Evolutionary conservation across 495 filamentous ascomycete genomes (phyloP).

Genomic region (Halenospora varia): DNA sequence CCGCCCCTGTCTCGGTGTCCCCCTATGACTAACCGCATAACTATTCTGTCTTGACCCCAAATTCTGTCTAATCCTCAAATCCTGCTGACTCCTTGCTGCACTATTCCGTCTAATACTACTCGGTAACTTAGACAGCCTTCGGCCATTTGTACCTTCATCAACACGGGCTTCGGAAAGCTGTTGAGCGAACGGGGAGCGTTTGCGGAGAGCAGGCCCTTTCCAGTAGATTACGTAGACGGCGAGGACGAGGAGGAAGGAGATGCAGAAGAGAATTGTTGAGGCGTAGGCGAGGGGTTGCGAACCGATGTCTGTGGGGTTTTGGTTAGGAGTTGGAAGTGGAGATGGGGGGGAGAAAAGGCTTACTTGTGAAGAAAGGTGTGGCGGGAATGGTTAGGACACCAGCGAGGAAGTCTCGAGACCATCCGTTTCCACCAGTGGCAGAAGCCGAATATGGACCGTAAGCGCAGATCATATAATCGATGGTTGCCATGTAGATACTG

Average conservation of each 20-base stretch:
- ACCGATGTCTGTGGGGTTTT: conserved; percentile 49
- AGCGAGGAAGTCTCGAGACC: conserved; percentile 75
- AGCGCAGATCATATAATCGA: conserved; percentile 81
- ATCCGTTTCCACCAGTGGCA: conserved; percentile 69
- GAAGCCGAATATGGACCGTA: conserved; percentile 78
- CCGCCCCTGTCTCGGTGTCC: conserved; percentile 1
- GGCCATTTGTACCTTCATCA: conserved; percentile 38
- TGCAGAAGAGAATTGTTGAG: conserved; percentile 66
- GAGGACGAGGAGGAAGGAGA: conserved; percentile 64
- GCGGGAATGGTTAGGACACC: conserved; percentile 73
- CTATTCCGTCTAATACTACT: conserved; percentile 39
- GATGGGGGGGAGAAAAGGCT: neutral
- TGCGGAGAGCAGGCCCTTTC: conserved; percentile 64
- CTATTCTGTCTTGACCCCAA: conserved; percentile 39
- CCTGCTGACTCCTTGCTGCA: conserved; percentile 45
- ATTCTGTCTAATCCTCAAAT: conserved; percentile 41
- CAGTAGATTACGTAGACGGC: conserved; percentile 77
- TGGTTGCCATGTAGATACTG: conserved; percentile 74
- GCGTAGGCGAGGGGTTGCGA: conserved; percentile 62
- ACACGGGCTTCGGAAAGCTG: conserved; percentile 51
- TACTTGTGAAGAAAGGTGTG: conserved; percentile 57
- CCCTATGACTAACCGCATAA: conserved; percentile 1
- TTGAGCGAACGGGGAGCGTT: conserved; percentile 71
- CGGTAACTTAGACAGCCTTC: conserved; percentile 36
- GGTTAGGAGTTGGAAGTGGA: neutral